phyloP scores from a whole-genome alignment of 208 protist genomes.

The Borovskyia barvae region DNA sequence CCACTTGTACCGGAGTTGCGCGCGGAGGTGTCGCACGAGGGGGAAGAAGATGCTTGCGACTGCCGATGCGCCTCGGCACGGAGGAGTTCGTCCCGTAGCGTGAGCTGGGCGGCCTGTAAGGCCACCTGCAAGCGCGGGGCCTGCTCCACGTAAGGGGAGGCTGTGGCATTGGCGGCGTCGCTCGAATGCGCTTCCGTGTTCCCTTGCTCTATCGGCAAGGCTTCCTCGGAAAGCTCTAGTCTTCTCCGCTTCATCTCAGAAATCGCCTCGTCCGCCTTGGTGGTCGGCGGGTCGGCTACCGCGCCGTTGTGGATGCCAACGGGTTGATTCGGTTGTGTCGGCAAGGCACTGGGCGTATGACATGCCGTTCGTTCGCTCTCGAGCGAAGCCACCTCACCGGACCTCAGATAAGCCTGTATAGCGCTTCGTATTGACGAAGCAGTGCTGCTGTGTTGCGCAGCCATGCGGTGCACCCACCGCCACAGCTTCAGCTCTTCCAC shows the following conservation, averaged over 20 bases:
- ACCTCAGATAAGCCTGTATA: constrained; percentile 12
- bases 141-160: constrained; percentile 3
- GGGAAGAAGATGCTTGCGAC: background rate
- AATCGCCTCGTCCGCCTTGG: too few relatives aligned
- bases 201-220: too few relatives aligned
- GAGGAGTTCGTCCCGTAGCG: background rate
- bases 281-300: too few relatives aligned
- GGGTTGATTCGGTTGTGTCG: too few relatives aligned
- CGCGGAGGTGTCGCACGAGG: background rate
- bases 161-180: constrained; percentile 1
- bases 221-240: too few relatives aligned
- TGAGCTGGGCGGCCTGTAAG: background rate
- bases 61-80: background rate
- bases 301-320: too few relatives aligned
- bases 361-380: too few relatives aligned
- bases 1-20: background rate
- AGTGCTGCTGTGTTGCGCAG: constrained; percentile 24
- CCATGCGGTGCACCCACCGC: constrained; percentile 73
- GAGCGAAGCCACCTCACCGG: background rate
- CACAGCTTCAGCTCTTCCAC: constrained; percentile 87
- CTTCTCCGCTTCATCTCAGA: too few relatives aligned
- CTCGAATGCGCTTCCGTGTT: too few relatives aligned
- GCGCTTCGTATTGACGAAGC: constrained; percentile 1
- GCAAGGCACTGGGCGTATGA: too few relatives aligned
- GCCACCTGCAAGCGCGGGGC: background rate